Conservation (phyloP, 2,329 filamentous ascomycete species). For the Emergomyces pasteurianus region DNA sequence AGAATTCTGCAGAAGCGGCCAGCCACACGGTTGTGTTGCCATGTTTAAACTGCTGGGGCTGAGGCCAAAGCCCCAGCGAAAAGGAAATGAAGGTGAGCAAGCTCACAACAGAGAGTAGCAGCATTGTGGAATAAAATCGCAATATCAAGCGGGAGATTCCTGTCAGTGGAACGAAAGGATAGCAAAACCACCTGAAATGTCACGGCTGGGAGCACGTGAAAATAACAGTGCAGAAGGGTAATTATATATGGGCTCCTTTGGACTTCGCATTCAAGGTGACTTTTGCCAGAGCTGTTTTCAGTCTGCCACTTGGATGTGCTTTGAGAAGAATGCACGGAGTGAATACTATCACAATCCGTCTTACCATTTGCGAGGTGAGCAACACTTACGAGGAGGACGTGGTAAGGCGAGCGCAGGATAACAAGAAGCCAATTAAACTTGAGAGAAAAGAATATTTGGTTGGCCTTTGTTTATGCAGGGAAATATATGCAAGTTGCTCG, state of each 20-base stretch:
- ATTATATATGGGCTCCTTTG: not conserved
- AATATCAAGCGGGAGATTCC: not conserved
- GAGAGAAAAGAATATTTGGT: not conserved
- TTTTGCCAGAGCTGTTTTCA: not conserved
- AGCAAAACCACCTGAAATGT: not conserved
- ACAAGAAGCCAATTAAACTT: not conserved
- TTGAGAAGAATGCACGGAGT: not conserved
- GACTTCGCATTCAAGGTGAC: not conserved
- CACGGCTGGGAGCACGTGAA: not conserved
- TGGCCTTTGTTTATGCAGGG: not conserved
- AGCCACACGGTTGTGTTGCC: constrained; percentile 10
- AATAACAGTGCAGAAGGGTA: not conserved
- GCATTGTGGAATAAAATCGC: not conserved
- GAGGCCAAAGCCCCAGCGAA: constrained; percentile 8
- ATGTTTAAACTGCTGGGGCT: constrained; percentile 7
- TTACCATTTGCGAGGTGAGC: not conserved
- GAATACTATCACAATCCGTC: not conserved
- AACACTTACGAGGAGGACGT: not conserved
- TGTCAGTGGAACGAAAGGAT: not conserved
- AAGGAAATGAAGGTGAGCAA: not conserved
- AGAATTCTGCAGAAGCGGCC: constrained; percentile 6
- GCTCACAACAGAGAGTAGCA: not conserved
- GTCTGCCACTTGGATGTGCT: not conserved
- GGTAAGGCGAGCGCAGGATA: not conserved
- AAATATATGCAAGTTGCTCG: not conserved